phyloP scores from a whole-genome alignment of 257 asterid genomes.

The Solanum tacnaense region DNA sequence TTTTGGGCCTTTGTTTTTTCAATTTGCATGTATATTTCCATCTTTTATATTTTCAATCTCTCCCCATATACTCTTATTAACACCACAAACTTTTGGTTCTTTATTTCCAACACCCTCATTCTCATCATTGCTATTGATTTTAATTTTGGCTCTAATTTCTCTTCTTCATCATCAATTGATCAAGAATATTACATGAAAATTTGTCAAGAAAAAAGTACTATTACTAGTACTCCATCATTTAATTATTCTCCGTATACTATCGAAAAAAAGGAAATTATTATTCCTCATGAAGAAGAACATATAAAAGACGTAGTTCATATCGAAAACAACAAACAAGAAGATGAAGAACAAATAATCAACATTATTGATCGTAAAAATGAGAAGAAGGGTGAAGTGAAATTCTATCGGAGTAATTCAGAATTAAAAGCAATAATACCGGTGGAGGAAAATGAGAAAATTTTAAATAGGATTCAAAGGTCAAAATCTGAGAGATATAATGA shows the following conservation, averaged over 20 bases:
- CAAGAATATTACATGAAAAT: constrained; percentile 6
- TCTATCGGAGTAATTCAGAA: constrained; percentile 29
- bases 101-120: constrained; percentile 51
- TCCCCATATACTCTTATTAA: constrained; percentile 33
- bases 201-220: not conserved
- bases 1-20: constrained; percentile 33
- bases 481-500: constrained; percentile 18
- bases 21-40: constrained; percentile 24
- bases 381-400: not conserved
- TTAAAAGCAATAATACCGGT: not conserved
- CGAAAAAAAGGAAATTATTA: not conserved
- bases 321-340: not conserved
- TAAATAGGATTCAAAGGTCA: constrained; percentile 13
- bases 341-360: not conserved
- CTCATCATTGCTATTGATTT: constrained; percentile 53
- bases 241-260: not conserved
- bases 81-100: constrained; percentile 63
- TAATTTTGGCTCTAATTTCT: constrained; percentile 32
- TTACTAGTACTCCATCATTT: not conserved
- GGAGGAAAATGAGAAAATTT: constrained; percentile 3
- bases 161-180: constrained; percentile 13
- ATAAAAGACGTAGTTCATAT: constrained; percentile 12
- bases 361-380: not conserved
- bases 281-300: constrained; percentile 9
- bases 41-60: constrained; percentile 42